Conservation (phyloP, 140 eudicot species). For the Senecio squalidus region DNA sequence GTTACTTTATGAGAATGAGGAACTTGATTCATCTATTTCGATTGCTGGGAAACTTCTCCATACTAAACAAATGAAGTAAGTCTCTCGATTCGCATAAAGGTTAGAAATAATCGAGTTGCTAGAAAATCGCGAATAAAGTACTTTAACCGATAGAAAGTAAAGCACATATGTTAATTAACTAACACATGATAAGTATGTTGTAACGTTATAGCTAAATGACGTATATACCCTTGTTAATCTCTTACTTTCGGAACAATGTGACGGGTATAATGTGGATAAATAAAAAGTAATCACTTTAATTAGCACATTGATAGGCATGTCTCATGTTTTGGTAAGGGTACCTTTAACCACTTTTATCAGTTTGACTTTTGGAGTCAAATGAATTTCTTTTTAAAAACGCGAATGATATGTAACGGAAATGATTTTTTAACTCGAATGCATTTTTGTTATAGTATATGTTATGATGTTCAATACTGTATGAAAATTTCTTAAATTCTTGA, state of each 20-base stretch:
- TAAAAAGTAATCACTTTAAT: slow-evolving; percentile 1
- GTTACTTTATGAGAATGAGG: slow-evolving; percentile 65
- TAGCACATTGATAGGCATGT: slow-evolving; percentile 10
- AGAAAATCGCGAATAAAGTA: too few species aligned
- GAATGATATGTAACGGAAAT: neutral
- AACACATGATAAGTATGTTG: slow-evolving; percentile 10
- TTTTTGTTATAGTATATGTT: neutral
- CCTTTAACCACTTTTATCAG: neutral
- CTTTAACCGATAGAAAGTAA: slow-evolving; percentile 8
- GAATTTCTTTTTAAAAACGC: neutral
- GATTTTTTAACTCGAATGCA: neutral
- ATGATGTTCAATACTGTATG: neutral
- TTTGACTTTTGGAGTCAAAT: slow-evolving; percentile 20
- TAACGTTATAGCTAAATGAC: slow-evolving; percentile 7
- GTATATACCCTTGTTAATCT: slow-evolving; percentile 1
- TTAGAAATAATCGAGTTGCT: neutral
- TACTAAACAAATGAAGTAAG: slow-evolving; percentile 63
- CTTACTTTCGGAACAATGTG: neutral
- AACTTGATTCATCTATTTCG: slow-evolving; percentile 78
- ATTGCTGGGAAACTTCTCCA: slow-evolving; percentile 74
- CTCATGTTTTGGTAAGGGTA: neutral
- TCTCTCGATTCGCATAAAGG: slow-evolving; percentile 1
- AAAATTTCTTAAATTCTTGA: neutral
- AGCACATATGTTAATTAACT: slow-evolving; percentile 11
- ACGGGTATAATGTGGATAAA: slow-evolving; percentile 1